Evolutionary conservation across 768 basidiomycete species (phyloP).

Genomic region (Podaxis sp.): DNA sequence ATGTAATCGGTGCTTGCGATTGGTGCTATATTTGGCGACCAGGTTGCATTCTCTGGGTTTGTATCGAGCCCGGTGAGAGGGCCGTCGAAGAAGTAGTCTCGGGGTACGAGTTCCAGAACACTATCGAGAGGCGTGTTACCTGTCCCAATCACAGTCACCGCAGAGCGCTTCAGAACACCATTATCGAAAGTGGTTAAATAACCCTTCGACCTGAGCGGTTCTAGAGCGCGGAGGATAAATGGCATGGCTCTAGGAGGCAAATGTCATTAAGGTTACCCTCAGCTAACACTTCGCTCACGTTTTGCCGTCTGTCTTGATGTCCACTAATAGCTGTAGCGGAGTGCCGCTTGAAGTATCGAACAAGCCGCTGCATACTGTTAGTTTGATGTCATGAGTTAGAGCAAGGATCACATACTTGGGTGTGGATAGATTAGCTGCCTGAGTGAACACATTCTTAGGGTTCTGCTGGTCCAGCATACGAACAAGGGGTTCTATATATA

Average conservation of each 20-base stretch:
- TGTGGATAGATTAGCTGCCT: slow-evolving; percentile 26
- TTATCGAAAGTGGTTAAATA: slow-evolving; percentile 44
- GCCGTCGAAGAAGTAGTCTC: slow-evolving; percentile 51
- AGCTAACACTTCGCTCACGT: slow-evolving; percentile 24
- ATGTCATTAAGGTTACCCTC: background rate
- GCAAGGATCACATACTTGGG: slow-evolving; percentile 30
- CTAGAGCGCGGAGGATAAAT: slow-evolving; percentile 36
- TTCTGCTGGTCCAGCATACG: slow-evolving; percentile 37
- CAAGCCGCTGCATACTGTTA: slow-evolving; percentile 34
- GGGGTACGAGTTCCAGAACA: slow-evolving; percentile 37
- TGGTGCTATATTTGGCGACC: slow-evolving; percentile 38
- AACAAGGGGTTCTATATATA: slow-evolving; percentile 44
- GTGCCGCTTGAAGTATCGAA: slow-evolving; percentile 40
- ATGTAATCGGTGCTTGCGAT: slow-evolving; percentile 48
- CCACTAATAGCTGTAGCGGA: slow-evolving; percentile 44
- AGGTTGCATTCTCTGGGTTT: slow-evolving; percentile 29
- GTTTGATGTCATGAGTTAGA: background rate
- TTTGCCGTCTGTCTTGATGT: slow-evolving; percentile 49
- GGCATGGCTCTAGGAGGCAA: slow-evolving; percentile 33
- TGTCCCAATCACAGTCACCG: slow-evolving; percentile 44
- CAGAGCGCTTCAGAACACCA: slow-evolving; percentile 29
- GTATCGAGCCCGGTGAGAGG: slow-evolving; percentile 36
- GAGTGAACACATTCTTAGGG: slow-evolving; percentile 35
- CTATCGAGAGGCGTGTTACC: slow-evolving; percentile 47
- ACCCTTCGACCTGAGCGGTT: slow-evolving; percentile 38